Conservation (phyloP, 805 yeast species). For the Candida rishiriensis region DNA sequence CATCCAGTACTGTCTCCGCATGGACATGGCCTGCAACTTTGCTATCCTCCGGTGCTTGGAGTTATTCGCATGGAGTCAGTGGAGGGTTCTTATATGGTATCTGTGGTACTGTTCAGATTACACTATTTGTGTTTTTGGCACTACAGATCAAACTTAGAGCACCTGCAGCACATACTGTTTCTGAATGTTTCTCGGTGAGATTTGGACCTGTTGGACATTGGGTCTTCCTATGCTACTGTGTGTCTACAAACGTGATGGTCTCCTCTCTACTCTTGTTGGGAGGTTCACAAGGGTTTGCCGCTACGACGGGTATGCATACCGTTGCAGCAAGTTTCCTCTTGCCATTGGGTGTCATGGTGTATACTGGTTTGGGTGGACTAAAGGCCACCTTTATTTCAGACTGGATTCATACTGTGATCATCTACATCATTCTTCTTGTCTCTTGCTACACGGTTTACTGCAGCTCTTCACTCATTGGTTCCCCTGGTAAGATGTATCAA, state of each 20-base stretch:
- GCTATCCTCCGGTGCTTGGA: conserved; percentile 34
- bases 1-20: conserved; percentile 40
- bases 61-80: conserved; percentile 39
- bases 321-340: conserved; percentile 42
- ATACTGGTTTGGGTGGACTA: conserved; percentile 48
- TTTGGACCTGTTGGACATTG: conserved; percentile 36
- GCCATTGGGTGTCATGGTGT: conserved; percentile 44
- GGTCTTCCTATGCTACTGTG: conserved; percentile 32
- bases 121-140: conserved; percentile 34
- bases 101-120: conserved; percentile 36
- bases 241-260: conserved; percentile 34
- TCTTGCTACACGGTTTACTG: conserved; percentile 33
- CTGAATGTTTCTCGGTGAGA: conserved; percentile 36
- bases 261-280: conserved; percentile 36
- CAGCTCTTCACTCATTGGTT: conserved; percentile 36
- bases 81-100: conserved; percentile 36
- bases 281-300: conserved; percentile 39
- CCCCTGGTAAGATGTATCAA: conserved; percentile 41
- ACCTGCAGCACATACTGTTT: conserved; percentile 40
- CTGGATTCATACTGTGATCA: conserved; percentile 43
- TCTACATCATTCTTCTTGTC: conserved; percentile 29
- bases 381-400: conserved; percentile 52
- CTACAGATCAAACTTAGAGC: conserved; percentile 37
- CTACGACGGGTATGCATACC: conserved; percentile 41
- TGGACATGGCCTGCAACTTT: conserved; percentile 47